Percentiles rank a stretch among this genome's conserved stretches.
Evolutionary conservation across 2,329 filamentous ascomycete species (phyloP).

Genomic region (Zymoseptoria crescenta): DNA sequence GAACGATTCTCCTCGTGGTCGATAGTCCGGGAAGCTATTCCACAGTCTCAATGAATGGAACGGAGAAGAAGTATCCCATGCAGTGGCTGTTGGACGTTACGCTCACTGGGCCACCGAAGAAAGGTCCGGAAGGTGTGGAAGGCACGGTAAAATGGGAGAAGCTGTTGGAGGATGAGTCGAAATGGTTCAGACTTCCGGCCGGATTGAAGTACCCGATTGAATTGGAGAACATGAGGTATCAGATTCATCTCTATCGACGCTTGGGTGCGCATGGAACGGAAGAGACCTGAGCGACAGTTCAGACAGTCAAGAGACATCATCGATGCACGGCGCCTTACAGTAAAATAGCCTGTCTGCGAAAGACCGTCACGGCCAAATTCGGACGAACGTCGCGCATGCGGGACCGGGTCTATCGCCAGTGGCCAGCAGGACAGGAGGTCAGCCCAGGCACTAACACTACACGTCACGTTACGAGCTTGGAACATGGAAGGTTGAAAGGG

Average conservation of each 20-base stretch:
- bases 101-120: constrained; percentile 41
- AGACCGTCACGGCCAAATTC: not conserved
- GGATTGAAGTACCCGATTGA: constrained; percentile 69
- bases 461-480: not conserved
- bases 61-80: constrained; percentile 74
- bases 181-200: constrained; percentile 70
- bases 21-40: constrained; percentile 94
- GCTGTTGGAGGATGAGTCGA: constrained; percentile 64
- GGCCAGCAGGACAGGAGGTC: no score
- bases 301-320: not conserved
- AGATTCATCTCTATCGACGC: constrained; percentile 70
- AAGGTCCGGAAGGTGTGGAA: constrained; percentile 2
- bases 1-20: constrained; percentile 70
- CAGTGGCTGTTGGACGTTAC: constrained; percentile 84
- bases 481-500: not conserved
- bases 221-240: constrained; percentile 91
- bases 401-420: no score
- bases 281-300: not conserved
- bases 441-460: no score
- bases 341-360: not conserved
- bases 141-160: constrained; percentile 56
- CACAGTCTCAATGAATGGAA: constrained; percentile 56
- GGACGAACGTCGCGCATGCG: no score
- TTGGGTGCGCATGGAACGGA: not conserved
- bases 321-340: not conserved